A percentile compares a stretch with the other conserved stretches of the same genome.
phyloP scores from a whole-genome alignment of 2,329 filamentous ascomycete species.

The Dothistroma pini region DNA sequence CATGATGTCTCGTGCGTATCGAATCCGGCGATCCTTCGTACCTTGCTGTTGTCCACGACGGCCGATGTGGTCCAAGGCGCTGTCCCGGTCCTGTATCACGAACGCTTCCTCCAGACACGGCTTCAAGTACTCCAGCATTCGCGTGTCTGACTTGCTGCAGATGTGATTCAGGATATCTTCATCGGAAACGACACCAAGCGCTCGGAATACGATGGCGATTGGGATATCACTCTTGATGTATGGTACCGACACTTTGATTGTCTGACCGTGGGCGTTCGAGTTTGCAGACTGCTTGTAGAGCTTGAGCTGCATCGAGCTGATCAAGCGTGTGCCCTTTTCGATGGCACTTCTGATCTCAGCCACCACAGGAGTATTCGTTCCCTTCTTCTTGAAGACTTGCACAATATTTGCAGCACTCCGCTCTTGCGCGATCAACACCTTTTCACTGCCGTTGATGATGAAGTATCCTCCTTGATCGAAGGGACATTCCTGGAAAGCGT shows the following conservation, averaged over 20 bases:
- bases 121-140: conserved; percentile 96
- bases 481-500: conserved; percentile 90
- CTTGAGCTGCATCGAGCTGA: conserved; percentile 89
- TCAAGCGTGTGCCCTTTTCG: conserved; percentile 91
- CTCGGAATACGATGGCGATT: conserved; percentile 92
- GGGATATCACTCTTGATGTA: conserved; percentile 94
- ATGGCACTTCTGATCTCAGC: conserved; percentile 95
- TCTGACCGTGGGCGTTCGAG: conserved; percentile 79
- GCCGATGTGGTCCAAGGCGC: conserved; percentile 91
- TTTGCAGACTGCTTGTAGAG: conserved; percentile 52
- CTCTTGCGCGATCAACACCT: conserved; percentile 96
- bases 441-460: conserved; percentile 98
- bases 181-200: conserved; percentile 91
- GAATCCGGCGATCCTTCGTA: conserved; percentile 82
- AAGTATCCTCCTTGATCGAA: conserved; percentile 99
- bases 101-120: conserved; percentile 97
- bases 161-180: conserved; percentile 98
- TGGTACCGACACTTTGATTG: conserved; percentile 84
- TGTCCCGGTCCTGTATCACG: conserved; percentile 90
- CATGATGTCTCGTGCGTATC: conserved; percentile 88
- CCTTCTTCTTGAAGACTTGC: conserved; percentile 98
- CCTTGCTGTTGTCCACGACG: conserved; percentile 77
- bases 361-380: conserved; percentile 87
- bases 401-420: conserved; percentile 97
- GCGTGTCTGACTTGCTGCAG: conserved; percentile 88